phyloP scores from a whole-genome alignment of 129 eudicot species.

The Lactuca sativa region DNA sequence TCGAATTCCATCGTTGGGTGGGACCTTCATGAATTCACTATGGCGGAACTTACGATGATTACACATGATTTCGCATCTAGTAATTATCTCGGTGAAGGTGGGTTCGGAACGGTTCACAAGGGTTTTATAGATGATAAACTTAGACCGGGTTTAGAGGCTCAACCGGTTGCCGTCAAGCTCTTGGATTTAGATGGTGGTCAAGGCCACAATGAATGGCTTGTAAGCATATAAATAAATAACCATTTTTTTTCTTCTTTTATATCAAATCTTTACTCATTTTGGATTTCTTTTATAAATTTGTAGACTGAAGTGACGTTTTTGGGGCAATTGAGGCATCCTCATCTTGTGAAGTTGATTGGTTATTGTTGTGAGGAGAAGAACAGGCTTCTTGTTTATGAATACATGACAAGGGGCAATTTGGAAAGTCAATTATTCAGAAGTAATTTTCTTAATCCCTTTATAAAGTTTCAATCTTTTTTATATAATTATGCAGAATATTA shows the following conservation, averaged over 20 bases:
- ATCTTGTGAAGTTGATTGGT: constrained; percentile 87
- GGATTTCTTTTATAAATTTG: neutral
- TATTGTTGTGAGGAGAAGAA: constrained; percentile 89
- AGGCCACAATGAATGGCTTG: constrained; percentile 95
- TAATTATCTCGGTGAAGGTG: constrained; percentile 84
- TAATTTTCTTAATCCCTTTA: constrained; percentile 15
- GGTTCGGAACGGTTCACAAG: constrained; percentile 88
- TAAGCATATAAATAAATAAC: constrained; percentile 13
- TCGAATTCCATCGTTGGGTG: constrained; percentile 56
- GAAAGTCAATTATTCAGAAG: constrained; percentile 81
- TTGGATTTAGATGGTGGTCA: constrained; percentile 86
- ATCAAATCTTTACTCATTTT: neutral
- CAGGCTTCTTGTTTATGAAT: constrained; percentile 87
- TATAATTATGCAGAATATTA: neutral
- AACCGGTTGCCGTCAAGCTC: constrained; percentile 81
- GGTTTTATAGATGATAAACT: constrained; percentile 76
- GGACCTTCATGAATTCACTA: constrained; percentile 70
- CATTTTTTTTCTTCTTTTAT: neutral
- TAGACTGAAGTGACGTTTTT: constrained; percentile 87
- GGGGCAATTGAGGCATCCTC: constrained; percentile 95
- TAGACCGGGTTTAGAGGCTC: constrained; percentile 67
- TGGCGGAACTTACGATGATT: constrained; percentile 53
- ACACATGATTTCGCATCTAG: constrained; percentile 62
- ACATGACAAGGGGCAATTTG: constrained; percentile 76
- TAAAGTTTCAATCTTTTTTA: neutral